These are phyloP conservation scores for Taphrina populina DNA, from an alignment of 1,139 yeast species.

Conservation along the genomic window DNA sequence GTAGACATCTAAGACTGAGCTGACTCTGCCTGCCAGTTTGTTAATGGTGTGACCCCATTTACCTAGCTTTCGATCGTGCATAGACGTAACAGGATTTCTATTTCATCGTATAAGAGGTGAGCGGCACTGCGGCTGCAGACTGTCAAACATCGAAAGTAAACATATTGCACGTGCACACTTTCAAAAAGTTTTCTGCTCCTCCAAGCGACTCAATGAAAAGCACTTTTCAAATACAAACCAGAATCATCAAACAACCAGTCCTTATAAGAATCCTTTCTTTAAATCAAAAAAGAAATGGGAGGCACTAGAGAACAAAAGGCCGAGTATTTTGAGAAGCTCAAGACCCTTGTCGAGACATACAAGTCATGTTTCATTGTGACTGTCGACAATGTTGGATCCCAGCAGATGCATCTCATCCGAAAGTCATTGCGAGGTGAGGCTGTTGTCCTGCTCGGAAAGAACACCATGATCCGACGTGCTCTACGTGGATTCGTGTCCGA, in stretches of 20 bases:
- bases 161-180: no score
- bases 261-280: constrained; percentile 34
- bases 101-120: no score
- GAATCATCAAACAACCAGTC: constrained; percentile 10
- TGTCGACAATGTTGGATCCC: constrained; percentile 99
- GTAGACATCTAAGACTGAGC: no score
- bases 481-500: constrained; percentile 92
- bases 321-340: constrained; percentile 92
- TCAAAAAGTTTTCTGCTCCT: no score
- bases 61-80: no score
- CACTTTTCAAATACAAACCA: not conserved
- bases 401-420: constrained; percentile 99
- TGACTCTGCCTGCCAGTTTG: no score
- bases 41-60: no score
- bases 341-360: constrained; percentile 93
- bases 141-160: no score
- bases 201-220: no score
- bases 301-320: constrained; percentile 97
- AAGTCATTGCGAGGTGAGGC: constrained; percentile 92
- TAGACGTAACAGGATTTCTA: no score
- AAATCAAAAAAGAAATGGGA: constrained; percentile 62
- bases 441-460: constrained; percentile 98
- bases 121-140: no score
- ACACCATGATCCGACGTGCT: constrained; percentile 99
- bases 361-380: constrained; percentile 98